A percentile compares a stretch with the other conserved stretches of the same genome.
Conservation (phyloP, 2,329 filamentous ascomycete genomes). For the Magnaporthales sp. region DNA sequence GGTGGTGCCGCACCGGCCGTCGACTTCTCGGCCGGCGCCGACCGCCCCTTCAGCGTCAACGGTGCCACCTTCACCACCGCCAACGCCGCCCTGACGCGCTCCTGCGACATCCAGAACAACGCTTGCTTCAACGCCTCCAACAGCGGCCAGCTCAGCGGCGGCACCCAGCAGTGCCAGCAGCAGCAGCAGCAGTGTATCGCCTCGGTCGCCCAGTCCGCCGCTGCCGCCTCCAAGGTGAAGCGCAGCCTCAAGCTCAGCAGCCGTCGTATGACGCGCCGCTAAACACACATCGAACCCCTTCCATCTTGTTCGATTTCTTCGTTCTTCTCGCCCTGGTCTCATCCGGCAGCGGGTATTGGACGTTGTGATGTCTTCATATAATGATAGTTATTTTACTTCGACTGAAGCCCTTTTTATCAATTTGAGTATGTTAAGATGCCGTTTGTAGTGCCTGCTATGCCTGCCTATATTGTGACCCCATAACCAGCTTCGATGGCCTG, state of each 20-base stretch:
- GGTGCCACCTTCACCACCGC: slow-evolving; percentile 31
- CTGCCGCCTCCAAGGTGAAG: slow-evolving; percentile 9
- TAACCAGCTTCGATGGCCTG: too few species aligned
- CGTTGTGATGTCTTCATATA: background rate
- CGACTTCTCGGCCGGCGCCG: slow-evolving; percentile 19
- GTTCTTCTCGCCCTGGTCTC: background rate
- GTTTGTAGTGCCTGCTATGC: background rate
- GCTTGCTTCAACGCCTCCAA: slow-evolving; percentile 32
- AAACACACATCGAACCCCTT: too few species aligned
- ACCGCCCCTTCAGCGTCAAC: slow-evolving; percentile 25
- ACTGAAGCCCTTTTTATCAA: background rate
- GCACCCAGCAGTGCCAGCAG: slow-evolving; percentile 24
- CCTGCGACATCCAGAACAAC: slow-evolving; percentile 37
- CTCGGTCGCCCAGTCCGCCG: slow-evolving; percentile 7
- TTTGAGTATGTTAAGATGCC: background rate
- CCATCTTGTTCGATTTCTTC: background rate
- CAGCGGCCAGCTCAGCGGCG: slow-evolving; percentile 20
- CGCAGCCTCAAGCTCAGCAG: slow-evolving; percentile 7
- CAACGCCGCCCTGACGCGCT: slow-evolving; percentile 29
- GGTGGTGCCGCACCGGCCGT: slow-evolving; percentile 29
- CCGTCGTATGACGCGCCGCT: background rate
- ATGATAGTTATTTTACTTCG: background rate
- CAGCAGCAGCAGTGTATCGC: slow-evolving; percentile 23
- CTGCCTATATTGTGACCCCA: background rate
- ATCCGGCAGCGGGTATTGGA: background rate